phyloP scores from a whole-genome alignment of 2,329 filamentous ascomycete species.

The Cordyceps pruinosa region DNA sequence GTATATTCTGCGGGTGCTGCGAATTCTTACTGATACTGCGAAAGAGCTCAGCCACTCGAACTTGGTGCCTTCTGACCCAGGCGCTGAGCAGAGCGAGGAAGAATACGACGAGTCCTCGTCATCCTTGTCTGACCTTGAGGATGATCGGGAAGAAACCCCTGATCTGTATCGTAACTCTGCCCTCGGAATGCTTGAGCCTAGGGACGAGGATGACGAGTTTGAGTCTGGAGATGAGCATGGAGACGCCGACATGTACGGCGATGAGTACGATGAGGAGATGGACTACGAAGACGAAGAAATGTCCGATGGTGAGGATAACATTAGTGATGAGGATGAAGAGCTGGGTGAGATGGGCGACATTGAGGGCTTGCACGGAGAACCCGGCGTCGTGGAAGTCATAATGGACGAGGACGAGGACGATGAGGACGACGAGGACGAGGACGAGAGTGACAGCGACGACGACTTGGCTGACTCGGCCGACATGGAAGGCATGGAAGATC shows the following conservation, averaged over 20 bases:
- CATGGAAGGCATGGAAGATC: slow-evolving; percentile 41
- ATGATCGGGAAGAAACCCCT: slow-evolving; percentile 87
- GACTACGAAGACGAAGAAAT: slow-evolving; percentile 79
- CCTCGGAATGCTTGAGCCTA: slow-evolving; percentile 85
- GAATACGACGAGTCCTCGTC: slow-evolving; percentile 74
- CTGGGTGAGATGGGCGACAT: slow-evolving; percentile 79
- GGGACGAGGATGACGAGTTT: slow-evolving; percentile 73
- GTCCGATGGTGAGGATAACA: slow-evolving; percentile 74
- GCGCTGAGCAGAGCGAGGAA: slow-evolving; percentile 67
- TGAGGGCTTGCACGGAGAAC: slow-evolving; percentile 62
- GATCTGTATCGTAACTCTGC: slow-evolving; percentile 96
- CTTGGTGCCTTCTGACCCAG: slow-evolving; percentile 59
- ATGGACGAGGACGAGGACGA: slow-evolving; percentile 67
- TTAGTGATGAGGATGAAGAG: slow-evolving; percentile 85
- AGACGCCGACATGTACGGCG: slow-evolving; percentile 87
- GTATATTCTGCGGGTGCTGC: slow-evolving; percentile 86
- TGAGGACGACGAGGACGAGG: slow-evolving; percentile 53
- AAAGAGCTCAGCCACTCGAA: slow-evolving; percentile 78
- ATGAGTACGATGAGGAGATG: slow-evolving; percentile 88
- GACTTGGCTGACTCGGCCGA: slow-evolving; percentile 44
- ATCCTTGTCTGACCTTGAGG: slow-evolving; percentile 80
- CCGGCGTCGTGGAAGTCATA: slow-evolving; percentile 64
- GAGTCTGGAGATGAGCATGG: slow-evolving; percentile 61
- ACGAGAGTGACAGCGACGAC: slow-evolving; percentile 48
- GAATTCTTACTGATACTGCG: slow-evolving; percentile 79